A percentile compares a stretch with the other conserved stretches of the same genome.
phyloP scores from a whole-genome alignment of 352 stramenopile species.

The Pythium folliculosum region DNA sequence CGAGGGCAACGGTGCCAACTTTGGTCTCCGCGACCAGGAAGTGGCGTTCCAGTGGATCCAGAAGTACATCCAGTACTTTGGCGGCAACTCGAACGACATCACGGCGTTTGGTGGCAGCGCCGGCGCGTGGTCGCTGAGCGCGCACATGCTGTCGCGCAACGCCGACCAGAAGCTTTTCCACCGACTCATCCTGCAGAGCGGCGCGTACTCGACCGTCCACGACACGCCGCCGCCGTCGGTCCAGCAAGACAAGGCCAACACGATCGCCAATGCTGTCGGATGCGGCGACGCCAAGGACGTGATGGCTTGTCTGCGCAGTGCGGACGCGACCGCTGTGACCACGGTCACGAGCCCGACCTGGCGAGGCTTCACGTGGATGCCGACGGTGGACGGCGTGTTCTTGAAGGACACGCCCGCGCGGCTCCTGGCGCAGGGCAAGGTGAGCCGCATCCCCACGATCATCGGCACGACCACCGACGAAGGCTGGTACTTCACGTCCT shows the following conservation, averaged over 20 bases:
- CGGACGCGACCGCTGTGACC: neutral
- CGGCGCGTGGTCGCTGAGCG: neutral
- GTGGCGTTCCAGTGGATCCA: slow-evolving; percentile 35
- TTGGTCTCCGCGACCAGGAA: slow-evolving; percentile 28
- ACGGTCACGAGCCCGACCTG: neutral
- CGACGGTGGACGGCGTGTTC: slow-evolving; percentile 5
- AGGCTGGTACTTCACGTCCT: slow-evolving; percentile 1
- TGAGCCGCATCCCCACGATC: slow-evolving; percentile 6
- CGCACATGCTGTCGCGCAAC: neutral
- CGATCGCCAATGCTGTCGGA: neutral
- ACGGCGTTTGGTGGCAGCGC: slow-evolving; percentile 25
- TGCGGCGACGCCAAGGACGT: neutral
- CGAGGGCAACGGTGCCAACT: slow-evolving; percentile 17
- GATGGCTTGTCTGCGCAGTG: neutral
- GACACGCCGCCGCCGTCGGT: neutral
- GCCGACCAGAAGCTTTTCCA: slow-evolving; percentile 8
- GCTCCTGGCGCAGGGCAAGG: neutral
- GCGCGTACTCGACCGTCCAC: neutral
- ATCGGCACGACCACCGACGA: slow-evolving; percentile 10
- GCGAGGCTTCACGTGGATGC: neutral
- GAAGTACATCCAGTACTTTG: slow-evolving; percentile 38
- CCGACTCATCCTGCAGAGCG: neutral
- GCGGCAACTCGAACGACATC: slow-evolving; percentile 36
- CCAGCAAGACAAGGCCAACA: neutral
- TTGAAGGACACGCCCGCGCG: neutral